These are phyloP conservation scores for Alternaria triticina DNA, from an alignment of 2,329 filamentous ascomycete genomes.

Conservation along the genomic window DNA sequence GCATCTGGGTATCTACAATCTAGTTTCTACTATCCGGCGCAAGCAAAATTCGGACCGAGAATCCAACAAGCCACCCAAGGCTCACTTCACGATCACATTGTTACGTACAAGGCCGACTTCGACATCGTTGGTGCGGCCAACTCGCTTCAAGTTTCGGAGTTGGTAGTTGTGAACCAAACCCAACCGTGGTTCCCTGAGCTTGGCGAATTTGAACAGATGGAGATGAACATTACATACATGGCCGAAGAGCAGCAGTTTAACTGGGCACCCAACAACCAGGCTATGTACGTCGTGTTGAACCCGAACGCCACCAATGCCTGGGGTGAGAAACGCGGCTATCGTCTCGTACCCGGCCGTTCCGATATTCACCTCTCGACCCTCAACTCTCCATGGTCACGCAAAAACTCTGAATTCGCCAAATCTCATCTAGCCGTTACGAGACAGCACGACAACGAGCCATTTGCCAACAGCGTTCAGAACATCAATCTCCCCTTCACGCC, in stretches of 20 bases:
- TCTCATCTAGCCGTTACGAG: slow-evolving; percentile 51
- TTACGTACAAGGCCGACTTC: slow-evolving; percentile 52
- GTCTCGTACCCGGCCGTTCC: slow-evolving; percentile 43
- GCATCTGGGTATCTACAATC: slow-evolving; percentile 43
- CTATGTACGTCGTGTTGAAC: slow-evolving; percentile 60
- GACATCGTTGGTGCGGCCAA: slow-evolving; percentile 47
- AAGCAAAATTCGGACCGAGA: slow-evolving; percentile 47
- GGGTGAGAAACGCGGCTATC: slow-evolving; percentile 61
- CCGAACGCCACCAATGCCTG: slow-evolving; percentile 56
- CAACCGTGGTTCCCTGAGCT: slow-evolving; percentile 41
- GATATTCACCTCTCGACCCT: slow-evolving; percentile 45
- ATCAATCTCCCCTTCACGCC: slow-evolving; percentile 49
- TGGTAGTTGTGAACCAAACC: not conserved
- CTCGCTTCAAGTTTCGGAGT: slow-evolving; percentile 40
- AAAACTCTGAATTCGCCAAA: slow-evolving; percentile 45
- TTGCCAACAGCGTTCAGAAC: slow-evolving; percentile 46
- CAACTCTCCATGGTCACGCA: slow-evolving; percentile 46
- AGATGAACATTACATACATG: slow-evolving; percentile 40
- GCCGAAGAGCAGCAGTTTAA: slow-evolving; percentile 55
- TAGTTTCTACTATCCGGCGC: slow-evolving; percentile 40
- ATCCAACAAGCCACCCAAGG: slow-evolving; percentile 48
- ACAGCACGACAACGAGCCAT: slow-evolving; percentile 56
- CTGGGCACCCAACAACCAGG: slow-evolving; percentile 54
- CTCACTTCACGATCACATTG: slow-evolving; percentile 25
- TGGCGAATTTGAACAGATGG: slow-evolving; percentile 37